A percentile compares a stretch with the other conserved stretches of the same genome.
Evolutionary conservation across 1,284 basidiomycete genomes (phyloP).

Genomic region (Thecaphora thlaspeos): DNA sequence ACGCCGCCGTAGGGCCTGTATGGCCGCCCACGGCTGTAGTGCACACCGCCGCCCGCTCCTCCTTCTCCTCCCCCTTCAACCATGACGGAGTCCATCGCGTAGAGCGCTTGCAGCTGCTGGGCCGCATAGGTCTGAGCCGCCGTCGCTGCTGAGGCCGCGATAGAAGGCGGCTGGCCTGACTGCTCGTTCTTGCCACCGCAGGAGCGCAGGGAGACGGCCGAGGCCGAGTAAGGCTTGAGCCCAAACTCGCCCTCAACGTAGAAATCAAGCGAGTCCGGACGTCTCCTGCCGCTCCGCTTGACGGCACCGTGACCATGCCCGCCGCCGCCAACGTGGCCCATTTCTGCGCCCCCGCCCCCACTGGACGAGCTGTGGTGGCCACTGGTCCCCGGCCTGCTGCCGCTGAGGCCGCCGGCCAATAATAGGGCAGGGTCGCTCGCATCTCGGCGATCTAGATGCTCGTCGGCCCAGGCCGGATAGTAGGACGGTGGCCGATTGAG

Average conservation of each 20-base stretch:
- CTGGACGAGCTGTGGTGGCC: no score
- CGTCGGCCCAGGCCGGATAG: constrained; percentile 37
- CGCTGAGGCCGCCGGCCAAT: no score
- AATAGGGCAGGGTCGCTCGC: neutral
- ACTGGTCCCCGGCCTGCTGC: no score
- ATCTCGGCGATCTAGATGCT: constrained; percentile 10
- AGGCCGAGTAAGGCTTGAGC: constrained; percentile 8
- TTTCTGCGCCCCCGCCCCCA: no score
- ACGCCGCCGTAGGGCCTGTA: no score
- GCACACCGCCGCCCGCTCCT: no score
- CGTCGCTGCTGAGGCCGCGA: constrained; percentile 11
- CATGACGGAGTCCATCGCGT: no score
- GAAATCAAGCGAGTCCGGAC: constrained; percentile 17
- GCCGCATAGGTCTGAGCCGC: constrained; percentile 3
- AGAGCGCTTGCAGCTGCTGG: constrained; percentile 11
- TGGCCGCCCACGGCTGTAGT: no score
- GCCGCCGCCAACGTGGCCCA: no score
- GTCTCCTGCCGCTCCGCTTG: neutral
- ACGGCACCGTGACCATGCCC: neutral
- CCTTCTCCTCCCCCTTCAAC: no score
- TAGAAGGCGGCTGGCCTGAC: constrained; percentile 4
- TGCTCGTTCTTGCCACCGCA: neutral
- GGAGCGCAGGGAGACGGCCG: constrained; percentile 4
- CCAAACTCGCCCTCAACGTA: constrained; percentile 34
- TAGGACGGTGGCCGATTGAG: constrained; percentile 41